These are phyloP conservation scores for Euphorbia pulcherrima DNA, from an alignment of 345 rosid genomes.

Conservation along the genomic window DNA sequence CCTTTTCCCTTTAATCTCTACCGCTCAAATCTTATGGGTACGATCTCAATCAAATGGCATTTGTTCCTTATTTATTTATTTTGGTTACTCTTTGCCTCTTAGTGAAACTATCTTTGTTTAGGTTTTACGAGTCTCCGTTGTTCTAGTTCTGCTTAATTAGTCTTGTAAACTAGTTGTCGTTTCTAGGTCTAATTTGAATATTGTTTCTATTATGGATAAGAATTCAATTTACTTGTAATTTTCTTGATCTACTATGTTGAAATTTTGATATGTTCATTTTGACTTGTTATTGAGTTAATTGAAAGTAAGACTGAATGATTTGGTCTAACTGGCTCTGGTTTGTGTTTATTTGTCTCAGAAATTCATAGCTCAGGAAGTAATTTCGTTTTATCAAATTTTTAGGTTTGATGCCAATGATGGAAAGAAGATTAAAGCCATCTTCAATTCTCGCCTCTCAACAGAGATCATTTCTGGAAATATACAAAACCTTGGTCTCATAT, in stretches of 20 bases:
- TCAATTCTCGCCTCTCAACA: constrained; percentile 51
- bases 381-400: background rate
- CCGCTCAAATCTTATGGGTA: constrained; percentile 59
- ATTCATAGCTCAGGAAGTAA: background rate
- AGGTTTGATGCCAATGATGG: constrained; percentile 88
- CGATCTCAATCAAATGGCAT: background rate
- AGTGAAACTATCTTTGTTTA: background rate
- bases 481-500: constrained; percentile 68
- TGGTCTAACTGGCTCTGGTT: background rate
- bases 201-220: no score
- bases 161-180: background rate
- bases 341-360: background rate
- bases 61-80: no score
- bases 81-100: no score
- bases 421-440: constrained; percentile 58
- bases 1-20: background rate
- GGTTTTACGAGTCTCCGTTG: background rate
- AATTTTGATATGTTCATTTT: no score
- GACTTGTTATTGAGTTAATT: no score
- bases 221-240: no score
- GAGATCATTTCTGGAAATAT: constrained; percentile 65
- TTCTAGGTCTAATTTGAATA: background rate
- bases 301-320: no score
- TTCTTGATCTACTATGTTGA: no score
- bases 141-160: background rate